phyloP scores from a whole-genome alignment of 345 rosid genomes.

The Citrus hindsii region DNA sequence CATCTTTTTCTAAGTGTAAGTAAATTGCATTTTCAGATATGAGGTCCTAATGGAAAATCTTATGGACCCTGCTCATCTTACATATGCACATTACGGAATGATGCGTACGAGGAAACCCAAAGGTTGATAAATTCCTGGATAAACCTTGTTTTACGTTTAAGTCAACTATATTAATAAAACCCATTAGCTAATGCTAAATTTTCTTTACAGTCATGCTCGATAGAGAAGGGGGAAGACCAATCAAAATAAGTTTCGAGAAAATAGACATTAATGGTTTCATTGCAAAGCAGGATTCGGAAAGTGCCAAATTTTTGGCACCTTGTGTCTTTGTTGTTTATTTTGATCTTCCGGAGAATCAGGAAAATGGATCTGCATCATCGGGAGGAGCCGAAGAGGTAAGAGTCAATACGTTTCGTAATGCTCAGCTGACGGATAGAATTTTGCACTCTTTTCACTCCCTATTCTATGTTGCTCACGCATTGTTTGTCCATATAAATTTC shows the following conservation, averaged over 20 bases:
- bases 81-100: constrained; percentile 81
- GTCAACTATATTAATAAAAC: background rate
- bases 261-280: constrained; percentile 47
- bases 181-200: background rate
- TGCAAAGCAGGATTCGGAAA: constrained; percentile 59
- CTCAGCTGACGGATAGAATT: background rate
- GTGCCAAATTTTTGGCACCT: constrained; percentile 55
- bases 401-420: background rate
- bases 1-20: background rate
- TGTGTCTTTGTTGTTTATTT: constrained; percentile 53
- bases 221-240: constrained; percentile 83
- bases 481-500: background rate
- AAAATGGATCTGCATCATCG: constrained; percentile 35
- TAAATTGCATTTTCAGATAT: constrained; percentile 43
- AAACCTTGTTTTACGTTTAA: background rate
- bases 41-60: constrained; percentile 80
- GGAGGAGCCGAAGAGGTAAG: constrained; percentile 37
- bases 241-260: constrained; percentile 50
- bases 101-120: constrained; percentile 39
- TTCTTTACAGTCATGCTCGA: constrained; percentile 52
- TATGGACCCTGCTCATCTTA: constrained; percentile 94
- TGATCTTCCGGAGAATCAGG: constrained; percentile 34
- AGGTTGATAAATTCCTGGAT: constrained; percentile 28
- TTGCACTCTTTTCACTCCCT: background rate
- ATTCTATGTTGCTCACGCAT: background rate